Evolutionary conservation across 345 rosid genomes (phyloP), one percentile per base, ranked within the genome.

Genomic region (Eucalyptus globulus): DNA sequence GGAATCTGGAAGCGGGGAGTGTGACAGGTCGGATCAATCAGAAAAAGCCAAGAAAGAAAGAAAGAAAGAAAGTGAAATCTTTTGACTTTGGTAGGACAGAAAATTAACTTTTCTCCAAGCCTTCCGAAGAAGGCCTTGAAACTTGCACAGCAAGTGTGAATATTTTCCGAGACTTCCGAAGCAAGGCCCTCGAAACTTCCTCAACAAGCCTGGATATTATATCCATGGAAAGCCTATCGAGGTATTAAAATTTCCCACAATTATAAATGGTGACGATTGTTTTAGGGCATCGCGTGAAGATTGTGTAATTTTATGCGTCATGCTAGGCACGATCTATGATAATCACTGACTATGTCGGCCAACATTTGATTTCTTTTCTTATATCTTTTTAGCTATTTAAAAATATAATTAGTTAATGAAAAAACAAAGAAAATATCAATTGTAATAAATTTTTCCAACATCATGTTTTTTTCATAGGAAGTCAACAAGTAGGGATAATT

Each of bases 281-380:
- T 11, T 10, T 4, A 34, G 22, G 43, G 44, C 43, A 9, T 37
- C 80, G 2, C 2, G 4, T 69, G 24, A 69, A 69, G 6, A 17
- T 2, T 9, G 19, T 6, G 11, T 4, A 67, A 2, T 67, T 31
- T 0, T 67, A 31, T 31, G 37, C 5, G 5, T 65, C 37, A 7
- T 6, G 22, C 7, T 10, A 2, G 24, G 7, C 14, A 34, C 7
- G 1, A 72, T 11, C 7, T 9, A 19, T 31, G 43, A 69, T 69
- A 69, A 69, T 31, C 43, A 31, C 26, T 2, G 3, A 5, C 2
- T 14, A 2, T 17, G 7, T 19, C 2, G 1, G 3, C 2, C 11
- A 21, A 4, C 24, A 11, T 34, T 34, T 34, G 24, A 37, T 34
- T 34, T 34, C 1, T 67, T 31, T 56, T 56, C 62, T 3, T 17